Evolutionary conservation across 495 filamentous ascomycete species (phyloP), one percentile per base, ranked within the genome.

Genomic region (Chaetomium fimeti): DNA sequence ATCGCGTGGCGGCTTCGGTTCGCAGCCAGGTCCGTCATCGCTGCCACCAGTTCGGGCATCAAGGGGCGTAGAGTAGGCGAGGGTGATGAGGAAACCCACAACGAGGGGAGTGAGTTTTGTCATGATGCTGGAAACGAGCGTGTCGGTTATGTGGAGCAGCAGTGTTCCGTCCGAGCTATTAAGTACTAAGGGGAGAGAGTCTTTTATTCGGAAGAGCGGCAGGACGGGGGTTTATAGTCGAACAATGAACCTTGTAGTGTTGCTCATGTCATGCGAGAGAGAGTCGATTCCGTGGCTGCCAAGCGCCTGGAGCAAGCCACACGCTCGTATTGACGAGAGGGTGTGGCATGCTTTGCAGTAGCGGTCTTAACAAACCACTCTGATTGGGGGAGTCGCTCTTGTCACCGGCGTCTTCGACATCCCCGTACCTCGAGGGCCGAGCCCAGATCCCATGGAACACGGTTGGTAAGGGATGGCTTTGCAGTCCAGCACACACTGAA

Each of bases 1-100:
- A 32, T 64, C 53, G 22, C 29, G 56, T 1, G 61, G 56, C 22
- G 42, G 53, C n/a, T 53, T 62, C 11, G 64, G 28, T 32, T 48
- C 25, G 52, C 60, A 57, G 29, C 38, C 28, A 1, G 28, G 28
- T 25, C 55, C 48, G 20, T 49, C 22, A 36, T 57, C 18, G n/a
- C 18, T 16, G 13, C 22, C 51, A 8, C 38, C 38, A 29, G n/a
- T 16, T 6, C 43, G 48, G 29, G 29, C 7, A 42, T 24, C 18
- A 38, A 66, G 32, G 8, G 52, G 53, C 12, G 38, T 54, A 20
- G 64, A n/a, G 3, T 32, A 42, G 28, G 48, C 64, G 22, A 61
- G 16, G n/a, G 52, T 25, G 3, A 32, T 16, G 25, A 58, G 52
- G 15, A 62, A n/a, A 18, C 15, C 7, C 38, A 54, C 16, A 32